Evolutionary conservation across 2,329 filamentous ascomycete species (phyloP).

Genomic region (Ophiosphaerella narmari): DNA sequence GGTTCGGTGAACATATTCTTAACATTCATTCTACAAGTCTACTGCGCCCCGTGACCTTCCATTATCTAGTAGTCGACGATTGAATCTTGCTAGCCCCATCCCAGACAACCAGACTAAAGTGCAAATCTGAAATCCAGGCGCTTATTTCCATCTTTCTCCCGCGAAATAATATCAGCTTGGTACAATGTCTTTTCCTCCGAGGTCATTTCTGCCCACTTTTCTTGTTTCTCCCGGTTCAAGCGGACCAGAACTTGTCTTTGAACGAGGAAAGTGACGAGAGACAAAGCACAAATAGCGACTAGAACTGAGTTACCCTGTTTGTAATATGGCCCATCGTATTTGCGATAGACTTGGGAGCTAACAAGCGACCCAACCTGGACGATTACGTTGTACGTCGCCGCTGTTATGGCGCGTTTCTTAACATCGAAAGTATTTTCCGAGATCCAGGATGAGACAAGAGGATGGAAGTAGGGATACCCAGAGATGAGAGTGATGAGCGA

Average conservation of each 20-base stretch:
- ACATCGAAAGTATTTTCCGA: conserved; percentile 67
- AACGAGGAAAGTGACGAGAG: conserved; percentile 56
- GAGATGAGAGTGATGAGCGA: conserved; percentile 46
- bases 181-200: conserved; percentile 57
- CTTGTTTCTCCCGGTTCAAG: conserved; percentile 46
- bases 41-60: too few species aligned
- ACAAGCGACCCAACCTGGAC: conserved; percentile 49
- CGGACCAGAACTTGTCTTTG: conserved; percentile 48
- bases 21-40: too few species aligned
- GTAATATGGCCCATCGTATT: conserved; percentile 60
- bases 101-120: conserved; percentile 5
- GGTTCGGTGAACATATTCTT: background rate
- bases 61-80: too few species aligned
- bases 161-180: conserved; percentile 43
- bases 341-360: conserved; percentile 54
- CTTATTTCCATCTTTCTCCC: conserved; percentile 45
- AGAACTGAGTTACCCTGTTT: conserved; percentile 58
- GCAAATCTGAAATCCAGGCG: conserved; percentile 48
- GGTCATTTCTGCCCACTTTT: conserved; percentile 55
- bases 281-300: conserved; percentile 55
- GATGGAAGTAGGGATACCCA: conserved; percentile 54
- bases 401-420: conserved; percentile 64
- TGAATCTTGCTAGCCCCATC: too few species aligned
- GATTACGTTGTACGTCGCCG: conserved; percentile 64
- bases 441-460: conserved; percentile 64